A percentile compares a stretch with the other conserved stretches of the same genome.
Conservation (phyloP, 2,329 filamentous ascomycete species). For the Ophiostoma triangulosporum region DNA sequence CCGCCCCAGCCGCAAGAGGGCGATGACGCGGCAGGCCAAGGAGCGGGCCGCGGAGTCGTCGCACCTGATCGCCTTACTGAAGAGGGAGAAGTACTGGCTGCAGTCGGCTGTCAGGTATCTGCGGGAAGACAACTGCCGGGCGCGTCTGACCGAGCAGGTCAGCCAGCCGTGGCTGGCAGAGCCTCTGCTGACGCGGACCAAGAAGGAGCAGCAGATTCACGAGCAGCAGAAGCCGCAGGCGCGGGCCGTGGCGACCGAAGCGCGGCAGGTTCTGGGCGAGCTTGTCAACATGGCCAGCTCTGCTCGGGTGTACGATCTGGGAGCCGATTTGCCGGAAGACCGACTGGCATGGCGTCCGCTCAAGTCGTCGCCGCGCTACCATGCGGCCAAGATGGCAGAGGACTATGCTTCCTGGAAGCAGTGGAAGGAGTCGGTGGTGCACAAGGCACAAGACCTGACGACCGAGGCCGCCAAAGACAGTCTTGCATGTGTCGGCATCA, state of each 20-base stretch:
- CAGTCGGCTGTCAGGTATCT: conserved; percentile 55
- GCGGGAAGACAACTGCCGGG: conserved; percentile 51
- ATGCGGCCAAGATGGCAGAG: conserved; percentile 51
- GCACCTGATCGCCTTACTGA: conserved; percentile 59
- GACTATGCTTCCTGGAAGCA: conserved; percentile 48
- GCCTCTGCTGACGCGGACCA: conserved; percentile 32
- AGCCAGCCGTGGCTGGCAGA: conserved; percentile 49
- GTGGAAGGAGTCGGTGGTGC: conserved; percentile 42
- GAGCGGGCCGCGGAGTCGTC: conserved; percentile 57
- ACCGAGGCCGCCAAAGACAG: conserved; percentile 8
- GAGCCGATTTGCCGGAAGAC: conserved; percentile 12
- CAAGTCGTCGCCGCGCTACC: conserved; percentile 49
- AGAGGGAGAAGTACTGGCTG: conserved; percentile 51
- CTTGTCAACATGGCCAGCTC: conserved; percentile 47
- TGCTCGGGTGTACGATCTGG: conserved; percentile 47
- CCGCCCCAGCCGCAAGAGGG: not conserved
- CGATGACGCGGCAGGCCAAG: conserved; percentile 18
- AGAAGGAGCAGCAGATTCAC: conserved; percentile 19
- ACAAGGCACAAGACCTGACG: conserved; percentile 34
- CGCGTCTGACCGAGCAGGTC: conserved; percentile 42
- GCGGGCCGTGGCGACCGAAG: conserved; percentile 42
- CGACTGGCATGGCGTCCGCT: conserved; percentile 46
- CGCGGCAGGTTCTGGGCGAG: conserved; percentile 49
- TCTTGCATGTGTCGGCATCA: conserved; percentile 10
- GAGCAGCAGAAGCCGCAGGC: not conserved